phyloP scores from a whole-genome alignment of 2,329 filamentous ascomycete species.

The Pseudocercospora fuligena region DNA sequence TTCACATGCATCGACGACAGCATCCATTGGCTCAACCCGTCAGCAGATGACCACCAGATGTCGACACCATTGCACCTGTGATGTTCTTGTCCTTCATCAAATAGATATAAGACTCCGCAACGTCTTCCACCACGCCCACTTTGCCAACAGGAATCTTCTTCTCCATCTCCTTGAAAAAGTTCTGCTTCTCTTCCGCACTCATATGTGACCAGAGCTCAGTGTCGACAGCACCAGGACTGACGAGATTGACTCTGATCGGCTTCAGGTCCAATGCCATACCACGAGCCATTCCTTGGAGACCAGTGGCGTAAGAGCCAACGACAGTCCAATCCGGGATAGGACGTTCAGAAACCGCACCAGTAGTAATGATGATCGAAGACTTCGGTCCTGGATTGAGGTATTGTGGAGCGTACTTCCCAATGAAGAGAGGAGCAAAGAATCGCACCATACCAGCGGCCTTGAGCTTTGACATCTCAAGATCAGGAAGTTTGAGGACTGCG shows the following conservation, averaged over 20 bases:
- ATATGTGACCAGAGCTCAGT: slow-evolving; percentile 49
- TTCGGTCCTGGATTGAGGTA: slow-evolving; percentile 50
- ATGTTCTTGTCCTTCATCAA: slow-evolving; percentile 54
- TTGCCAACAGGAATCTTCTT: slow-evolving; percentile 41
- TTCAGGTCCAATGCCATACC: slow-evolving; percentile 66
- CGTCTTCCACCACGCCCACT: slow-evolving; percentile 48
- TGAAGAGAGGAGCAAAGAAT: slow-evolving; percentile 56
- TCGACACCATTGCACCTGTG: slow-evolving; percentile 50
- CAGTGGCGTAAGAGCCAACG: slow-evolving; percentile 55
- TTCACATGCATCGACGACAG: not conserved
- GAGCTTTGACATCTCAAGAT: slow-evolving; percentile 48
- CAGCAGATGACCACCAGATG: slow-evolving; percentile 38
- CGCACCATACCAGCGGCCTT: slow-evolving; percentile 55
- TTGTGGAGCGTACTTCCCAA: slow-evolving; percentile 56
- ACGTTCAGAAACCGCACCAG: slow-evolving; percentile 56
- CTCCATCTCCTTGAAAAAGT: slow-evolving; percentile 33
- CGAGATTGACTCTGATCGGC: slow-evolving; percentile 67
- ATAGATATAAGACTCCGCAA: slow-evolving; percentile 56
- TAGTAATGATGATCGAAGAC: slow-evolving; percentile 62
- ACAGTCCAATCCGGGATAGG: slow-evolving; percentile 60
- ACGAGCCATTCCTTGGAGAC: slow-evolving; percentile 58
- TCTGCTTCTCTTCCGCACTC: slow-evolving; percentile 35
- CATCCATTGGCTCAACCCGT: slow-evolving; percentile 15
- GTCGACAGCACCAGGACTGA: slow-evolving; percentile 60
- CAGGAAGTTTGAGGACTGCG: slow-evolving; percentile 46